Evolutionary conservation across 129 eudicot species (phyloP).

Genomic region (Chrysanthemum seticuspe): DNA sequence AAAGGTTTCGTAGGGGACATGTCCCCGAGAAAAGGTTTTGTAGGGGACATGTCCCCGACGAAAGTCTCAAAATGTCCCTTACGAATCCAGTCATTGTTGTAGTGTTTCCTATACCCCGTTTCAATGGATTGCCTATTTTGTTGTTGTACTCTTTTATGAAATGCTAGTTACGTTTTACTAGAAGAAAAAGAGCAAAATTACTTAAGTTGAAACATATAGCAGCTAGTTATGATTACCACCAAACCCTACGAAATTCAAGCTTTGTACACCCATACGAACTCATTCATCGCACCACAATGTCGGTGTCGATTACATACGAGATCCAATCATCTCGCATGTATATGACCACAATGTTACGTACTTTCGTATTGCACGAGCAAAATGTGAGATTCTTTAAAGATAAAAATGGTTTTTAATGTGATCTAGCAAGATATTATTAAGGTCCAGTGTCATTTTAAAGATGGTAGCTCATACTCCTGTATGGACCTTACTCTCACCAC

Average conservation of each 20-base stretch:
- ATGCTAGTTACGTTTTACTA: too few species aligned
- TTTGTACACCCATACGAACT: neutral
- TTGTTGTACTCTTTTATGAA: too few species aligned
- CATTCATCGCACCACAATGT: neutral
- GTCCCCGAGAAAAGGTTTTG: too few species aligned
- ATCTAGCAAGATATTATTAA: conserved; percentile 2
- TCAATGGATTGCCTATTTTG: too few species aligned
- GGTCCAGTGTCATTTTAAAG: conserved; percentile 26
- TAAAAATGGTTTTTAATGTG: conserved; percentile 7
- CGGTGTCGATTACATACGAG: neutral
- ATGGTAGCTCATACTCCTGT: conserved; percentile 24
- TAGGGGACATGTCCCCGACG: too few species aligned
- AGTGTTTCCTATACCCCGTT: too few species aligned
- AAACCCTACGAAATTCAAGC: neutral
- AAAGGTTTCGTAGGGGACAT: too few species aligned
- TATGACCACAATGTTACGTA: neutral
- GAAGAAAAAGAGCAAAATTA: too few species aligned
- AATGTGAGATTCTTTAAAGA: neutral
- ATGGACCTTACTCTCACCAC: conserved; percentile 13
- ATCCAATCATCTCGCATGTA: neutral
- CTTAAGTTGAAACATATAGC: too few species aligned
- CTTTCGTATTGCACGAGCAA: conserved; percentile 6
- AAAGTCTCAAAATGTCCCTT: too few species aligned
- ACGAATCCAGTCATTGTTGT: too few species aligned
- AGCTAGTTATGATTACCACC: neutral